Evolutionary conservation across 164 flowering plant genomes (phyloP).

Genomic region (Chimonanthus salicifolius): DNA sequence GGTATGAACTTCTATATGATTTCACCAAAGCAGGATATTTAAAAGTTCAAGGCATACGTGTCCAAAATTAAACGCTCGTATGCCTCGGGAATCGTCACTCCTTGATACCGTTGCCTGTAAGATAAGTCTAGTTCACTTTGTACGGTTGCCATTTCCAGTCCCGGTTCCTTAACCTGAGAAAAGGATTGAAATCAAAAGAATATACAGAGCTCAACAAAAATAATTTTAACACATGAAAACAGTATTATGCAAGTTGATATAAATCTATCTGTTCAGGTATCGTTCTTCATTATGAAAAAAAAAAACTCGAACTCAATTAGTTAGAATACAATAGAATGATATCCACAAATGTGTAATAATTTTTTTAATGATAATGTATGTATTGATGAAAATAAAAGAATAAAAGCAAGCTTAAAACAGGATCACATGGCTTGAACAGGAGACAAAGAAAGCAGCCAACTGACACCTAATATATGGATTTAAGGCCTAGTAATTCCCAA

Average conservation of each 20-base stretch:
- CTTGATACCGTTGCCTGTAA: conserved; percentile 80
- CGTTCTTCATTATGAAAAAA: too few species aligned
- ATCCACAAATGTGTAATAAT: too few species aligned
- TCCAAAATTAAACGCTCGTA: conserved; percentile 93
- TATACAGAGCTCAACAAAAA: neutral
- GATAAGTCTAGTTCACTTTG: conserved; percentile 95
- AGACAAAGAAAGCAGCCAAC: too few species aligned
- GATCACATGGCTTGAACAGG: too few species aligned
- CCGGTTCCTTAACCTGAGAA: conserved; percentile 88
- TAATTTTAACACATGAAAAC: neutral
- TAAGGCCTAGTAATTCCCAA: too few species aligned
- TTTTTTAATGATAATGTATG: too few species aligned
- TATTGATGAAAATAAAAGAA: too few species aligned
- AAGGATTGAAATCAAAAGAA: neutral
- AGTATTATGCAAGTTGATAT: neutral
- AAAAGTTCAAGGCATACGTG: conserved; percentile 48
- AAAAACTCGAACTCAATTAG: too few species aligned
- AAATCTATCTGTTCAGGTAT: too few species aligned
- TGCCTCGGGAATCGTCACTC: conserved; percentile 77
- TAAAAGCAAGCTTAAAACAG: too few species aligned
- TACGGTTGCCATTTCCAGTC: conserved; percentile 79
- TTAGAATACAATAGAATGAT: too few species aligned
- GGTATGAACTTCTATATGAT: neutral
- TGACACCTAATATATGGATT: too few species aligned
- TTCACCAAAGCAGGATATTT: neutral